A percentile compares a stretch with the other conserved stretches of the same genome.
These are phyloP conservation scores for Elaeis oleifera DNA, from an alignment of 202 grass and related monocot genomes.

Conservation along the genomic window DNA sequence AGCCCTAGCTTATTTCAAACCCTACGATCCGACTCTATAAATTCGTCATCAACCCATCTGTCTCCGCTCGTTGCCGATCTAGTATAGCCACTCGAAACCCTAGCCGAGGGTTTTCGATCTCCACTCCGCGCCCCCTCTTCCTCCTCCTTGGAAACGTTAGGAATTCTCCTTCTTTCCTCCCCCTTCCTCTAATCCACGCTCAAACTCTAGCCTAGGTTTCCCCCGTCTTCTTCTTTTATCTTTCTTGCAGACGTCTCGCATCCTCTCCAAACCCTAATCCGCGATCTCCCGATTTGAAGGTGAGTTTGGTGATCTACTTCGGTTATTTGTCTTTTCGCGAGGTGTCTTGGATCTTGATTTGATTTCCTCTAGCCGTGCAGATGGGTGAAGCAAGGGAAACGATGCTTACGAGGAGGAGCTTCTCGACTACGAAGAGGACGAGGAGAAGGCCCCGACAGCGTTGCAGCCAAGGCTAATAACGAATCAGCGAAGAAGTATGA, in stretches of 20 bases:
- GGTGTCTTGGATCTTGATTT: neutral
- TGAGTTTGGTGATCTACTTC: neutral
- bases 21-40: no score
- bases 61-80: neutral
- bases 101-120: no score
- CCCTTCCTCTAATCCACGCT: neutral
- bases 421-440: slow-evolving; percentile 87
- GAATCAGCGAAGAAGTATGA: slow-evolving; percentile 77
- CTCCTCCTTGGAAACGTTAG: no score
- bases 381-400: slow-evolving; percentile 82
- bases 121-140: no score
- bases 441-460: slow-evolving; percentile 57
- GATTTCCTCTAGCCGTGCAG: slow-evolving; percentile 1
- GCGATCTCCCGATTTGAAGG: neutral
- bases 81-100: no score
- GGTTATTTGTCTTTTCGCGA: no score
- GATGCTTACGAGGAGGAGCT: slow-evolving; percentile 96
- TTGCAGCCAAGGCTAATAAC: slow-evolving; percentile 43
- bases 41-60: no score
- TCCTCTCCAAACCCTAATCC: neutral
- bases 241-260: slow-evolving; percentile 20
- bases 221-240: neutral
- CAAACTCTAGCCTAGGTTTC: slow-evolving; percentile 10
- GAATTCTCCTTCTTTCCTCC: no score
- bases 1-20: no score